These are phyloP conservation scores for Xerocomus amazonicus DNA, from an alignment of 1,284 basidiomycete species.

Conservation along the genomic window DNA sequence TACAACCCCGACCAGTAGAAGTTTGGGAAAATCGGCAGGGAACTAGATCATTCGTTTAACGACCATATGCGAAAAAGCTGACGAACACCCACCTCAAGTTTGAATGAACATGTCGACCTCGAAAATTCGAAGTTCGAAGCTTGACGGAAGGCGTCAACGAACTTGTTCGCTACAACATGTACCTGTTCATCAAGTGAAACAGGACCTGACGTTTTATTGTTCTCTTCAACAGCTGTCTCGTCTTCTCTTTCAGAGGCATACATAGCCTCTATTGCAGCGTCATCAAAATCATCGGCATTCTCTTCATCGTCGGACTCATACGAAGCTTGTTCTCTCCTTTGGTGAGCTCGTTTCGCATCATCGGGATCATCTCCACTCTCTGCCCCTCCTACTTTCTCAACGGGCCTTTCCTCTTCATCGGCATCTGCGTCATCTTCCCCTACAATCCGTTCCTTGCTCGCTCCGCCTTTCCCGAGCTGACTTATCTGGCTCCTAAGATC, in stretches of 20 bases:
- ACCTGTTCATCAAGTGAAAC: slow-evolving; percentile 42
- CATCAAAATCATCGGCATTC: slow-evolving; percentile 49
- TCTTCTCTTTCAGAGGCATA: slow-evolving; percentile 50
- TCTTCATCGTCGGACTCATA: slow-evolving; percentile 69
- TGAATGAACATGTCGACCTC: slow-evolving; percentile 70
- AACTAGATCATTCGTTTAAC: slow-evolving; percentile 43
- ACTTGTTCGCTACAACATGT: slow-evolving; percentile 47
- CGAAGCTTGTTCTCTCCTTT: slow-evolving; percentile 64
- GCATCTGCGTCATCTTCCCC: slow-evolving; percentile 47
- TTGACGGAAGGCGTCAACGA: slow-evolving; percentile 50
- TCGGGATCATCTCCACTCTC: slow-evolving; percentile 79
- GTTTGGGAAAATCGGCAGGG: slow-evolving; percentile 74
- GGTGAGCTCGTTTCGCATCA: slow-evolving; percentile 64
- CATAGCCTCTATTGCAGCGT: slow-evolving; percentile 69
- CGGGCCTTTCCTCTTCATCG: slow-evolving; percentile 34
- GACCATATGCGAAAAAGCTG: not conserved
- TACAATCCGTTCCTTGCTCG: slow-evolving; percentile 45
- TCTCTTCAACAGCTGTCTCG: slow-evolving; percentile 32
- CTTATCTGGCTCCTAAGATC: slow-evolving; percentile 80
- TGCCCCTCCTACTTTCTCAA: slow-evolving; percentile 39
- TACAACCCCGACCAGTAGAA: slow-evolving; percentile 88
- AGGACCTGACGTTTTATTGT: slow-evolving; percentile 33
- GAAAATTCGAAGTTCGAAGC: slow-evolving; percentile 79
- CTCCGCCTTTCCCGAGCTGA: slow-evolving; percentile 79
- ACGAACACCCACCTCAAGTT: slow-evolving; percentile 65